Base-by-base conservation (phyloP, 2,329 filamentous ascomycete genomes). In the Pseudogymnoascus sp. region DNA sequence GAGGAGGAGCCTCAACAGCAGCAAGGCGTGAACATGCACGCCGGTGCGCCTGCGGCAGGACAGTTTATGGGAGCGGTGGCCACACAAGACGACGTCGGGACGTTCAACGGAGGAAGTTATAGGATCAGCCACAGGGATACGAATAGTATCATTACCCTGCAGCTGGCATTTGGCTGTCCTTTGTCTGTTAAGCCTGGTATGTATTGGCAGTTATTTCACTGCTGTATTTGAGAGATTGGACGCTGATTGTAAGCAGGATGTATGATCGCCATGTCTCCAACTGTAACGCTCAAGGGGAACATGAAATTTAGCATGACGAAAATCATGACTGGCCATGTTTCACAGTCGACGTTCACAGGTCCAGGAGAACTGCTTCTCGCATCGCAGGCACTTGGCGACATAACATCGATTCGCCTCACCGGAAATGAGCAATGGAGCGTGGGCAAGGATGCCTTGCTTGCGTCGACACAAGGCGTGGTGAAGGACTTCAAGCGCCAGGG, bases 201-300 rank as follows among this genome's bases (percentile, higher is more conserved):
- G 58, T 62, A 45, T n/a, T 3, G 19, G 57, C n/a, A 21, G 38
- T 12, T 13, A 12, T 4, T 15, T 23, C 15, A 21, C 15, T 19
- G 26, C 13, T 8, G 10, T 18, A 38, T 21, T 26, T 2, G 18
- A 5, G 12, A 9, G 30, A 5, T 13, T 26, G 26, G 57, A 28
- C 7, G 18, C 21, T 52, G 12, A 37, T 18, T n/a, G 34, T 9
- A 4, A 35, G 10, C 60, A 83, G 90, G 92, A 12, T 82, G 85
- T 60, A 94, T 99, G 91, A 90, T 99, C 67, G 89, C 90, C 69
- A 99, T 97, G 94, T 91, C 89, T 2, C 87, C 90, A 2, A 88
- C 88, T 7, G 81, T 99, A 59, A 92, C 88, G 0, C 82, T 97
- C 52, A 89, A 88, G 73, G 94, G 94, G 60, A 79, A 79, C 39